Evolutionary conservation across 179 eudicot species (phyloP).

Genomic region (Corrigiola litoralis): DNA sequence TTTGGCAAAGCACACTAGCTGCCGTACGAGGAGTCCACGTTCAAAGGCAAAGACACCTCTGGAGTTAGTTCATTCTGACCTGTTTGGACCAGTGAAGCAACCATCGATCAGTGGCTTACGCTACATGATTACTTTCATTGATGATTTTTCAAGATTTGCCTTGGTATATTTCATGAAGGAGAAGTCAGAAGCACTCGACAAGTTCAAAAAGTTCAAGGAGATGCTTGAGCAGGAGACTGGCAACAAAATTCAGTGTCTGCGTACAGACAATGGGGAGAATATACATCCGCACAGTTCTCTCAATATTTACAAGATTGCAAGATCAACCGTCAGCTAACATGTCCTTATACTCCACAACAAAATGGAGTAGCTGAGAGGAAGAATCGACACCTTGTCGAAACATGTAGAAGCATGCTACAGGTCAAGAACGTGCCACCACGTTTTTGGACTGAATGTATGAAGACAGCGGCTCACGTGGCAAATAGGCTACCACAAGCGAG

Average conservation of each 20-base stretch:
- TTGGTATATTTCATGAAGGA: constrained; percentile 3
- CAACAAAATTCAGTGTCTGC: neutral
- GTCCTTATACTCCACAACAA: neutral
- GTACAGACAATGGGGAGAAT: constrained; percentile 4
- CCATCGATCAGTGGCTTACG: neutral
- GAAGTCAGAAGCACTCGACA: neutral
- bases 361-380: constrained; percentile 11
- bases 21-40: neutral
- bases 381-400: neutral
- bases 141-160: neutral
- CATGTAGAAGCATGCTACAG: constrained; percentile 3
- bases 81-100: constrained; percentile 1
- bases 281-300: neutral
- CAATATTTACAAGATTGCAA: constrained; percentile 1
- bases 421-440: neutral
- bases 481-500: constrained; percentile 11
- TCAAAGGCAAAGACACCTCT: neutral
- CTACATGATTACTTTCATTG: constrained; percentile 6
- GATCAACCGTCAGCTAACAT: neutral
- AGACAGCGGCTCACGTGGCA: constrained; percentile 1
- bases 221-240: neutral
- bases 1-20: neutral
- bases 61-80: neutral
- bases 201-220: neutral
- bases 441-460: constrained; percentile 6